These are phyloP conservation scores for Solanum pennellii DNA, from an alignment of 257 asterid species.

Conservation along the genomic window DNA sequence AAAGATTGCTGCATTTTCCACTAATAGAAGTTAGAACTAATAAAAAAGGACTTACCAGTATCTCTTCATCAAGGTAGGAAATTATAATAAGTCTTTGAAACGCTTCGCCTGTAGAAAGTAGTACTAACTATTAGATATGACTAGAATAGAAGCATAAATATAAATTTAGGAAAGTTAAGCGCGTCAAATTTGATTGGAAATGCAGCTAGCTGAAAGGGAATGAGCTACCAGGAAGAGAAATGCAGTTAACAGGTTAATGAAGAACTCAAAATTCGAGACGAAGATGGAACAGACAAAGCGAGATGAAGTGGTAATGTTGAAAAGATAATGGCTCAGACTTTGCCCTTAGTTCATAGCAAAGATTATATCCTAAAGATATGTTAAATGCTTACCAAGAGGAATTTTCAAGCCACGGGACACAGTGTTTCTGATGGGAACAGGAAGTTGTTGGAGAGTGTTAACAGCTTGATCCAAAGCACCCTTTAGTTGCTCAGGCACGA, in stretches of 20 bases:
- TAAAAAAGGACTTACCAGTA: conserved; percentile 35
- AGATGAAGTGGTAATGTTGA: neutral
- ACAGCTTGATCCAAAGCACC: conserved; percentile 58
- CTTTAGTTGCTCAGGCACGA: conserved; percentile 62
- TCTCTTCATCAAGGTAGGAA: conserved; percentile 85
- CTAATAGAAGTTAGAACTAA: neutral
- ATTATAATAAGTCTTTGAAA: conserved; percentile 58
- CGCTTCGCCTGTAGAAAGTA: conserved; percentile 36
- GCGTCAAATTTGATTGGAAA: neutral
- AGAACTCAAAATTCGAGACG: neutral
- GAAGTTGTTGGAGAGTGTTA: conserved; percentile 68
- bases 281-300: neutral
- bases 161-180: neutral
- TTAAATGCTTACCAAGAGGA: conserved; percentile 58
- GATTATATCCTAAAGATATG: neutral
- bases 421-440: conserved; percentile 46
- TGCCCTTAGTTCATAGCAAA: neutral
- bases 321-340: neutral
- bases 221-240: neutral
- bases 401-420: conserved; percentile 59
- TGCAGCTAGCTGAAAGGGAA: neutral
- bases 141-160: neutral
- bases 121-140: neutral
- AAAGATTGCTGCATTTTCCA: neutral
- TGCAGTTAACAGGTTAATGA: neutral